These are phyloP conservation scores for Nicotiana benthamiana DNA, from an alignment of 257 asterid species.

Conservation along the genomic window DNA sequence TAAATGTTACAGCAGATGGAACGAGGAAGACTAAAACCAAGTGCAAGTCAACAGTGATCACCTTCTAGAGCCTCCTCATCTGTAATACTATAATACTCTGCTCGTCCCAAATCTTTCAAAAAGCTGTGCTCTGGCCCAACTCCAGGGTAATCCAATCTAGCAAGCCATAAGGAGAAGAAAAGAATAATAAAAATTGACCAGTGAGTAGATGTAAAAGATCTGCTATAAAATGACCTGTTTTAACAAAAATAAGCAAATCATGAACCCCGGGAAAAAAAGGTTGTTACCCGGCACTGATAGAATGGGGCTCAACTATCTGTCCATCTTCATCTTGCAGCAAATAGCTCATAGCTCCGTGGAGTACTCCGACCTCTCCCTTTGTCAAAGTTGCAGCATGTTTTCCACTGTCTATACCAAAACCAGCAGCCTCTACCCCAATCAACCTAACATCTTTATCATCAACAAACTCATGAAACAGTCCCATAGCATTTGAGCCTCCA, in stretches of 20 bases:
- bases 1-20: not conserved
- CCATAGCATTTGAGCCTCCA: slow-evolving; percentile 96
- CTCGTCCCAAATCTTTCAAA: slow-evolving; percentile 84
- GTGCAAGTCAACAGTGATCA: slow-evolving; percentile 11
- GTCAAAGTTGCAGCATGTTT: slow-evolving; percentile 96
- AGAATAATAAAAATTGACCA: not conserved
- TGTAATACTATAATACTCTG: slow-evolving; percentile 74
- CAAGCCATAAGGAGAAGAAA: not conserved
- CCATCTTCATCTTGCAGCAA: slow-evolving; percentile 95
- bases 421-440: slow-evolving; percentile 97
- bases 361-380: slow-evolving; percentile 86
- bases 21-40: not conserved
- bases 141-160: slow-evolving; percentile 86
- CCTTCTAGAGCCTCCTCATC: slow-evolving; percentile 96
- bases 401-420: slow-evolving; percentile 91
- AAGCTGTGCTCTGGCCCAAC: slow-evolving; percentile 98
- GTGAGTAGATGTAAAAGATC: not conserved
- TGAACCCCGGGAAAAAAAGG: not conserved
- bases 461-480: slow-evolving; percentile 85
- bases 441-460: slow-evolving; percentile 75
- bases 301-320: slow-evolving; percentile 92
- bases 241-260: not conserved
- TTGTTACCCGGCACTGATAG: slow-evolving; percentile 92
- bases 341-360: slow-evolving; percentile 98
- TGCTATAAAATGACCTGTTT: not conserved